Evolutionary conservation across 805 yeast genomes (phyloP).

Genomic region (Wickerhamiella nectarea): DNA sequence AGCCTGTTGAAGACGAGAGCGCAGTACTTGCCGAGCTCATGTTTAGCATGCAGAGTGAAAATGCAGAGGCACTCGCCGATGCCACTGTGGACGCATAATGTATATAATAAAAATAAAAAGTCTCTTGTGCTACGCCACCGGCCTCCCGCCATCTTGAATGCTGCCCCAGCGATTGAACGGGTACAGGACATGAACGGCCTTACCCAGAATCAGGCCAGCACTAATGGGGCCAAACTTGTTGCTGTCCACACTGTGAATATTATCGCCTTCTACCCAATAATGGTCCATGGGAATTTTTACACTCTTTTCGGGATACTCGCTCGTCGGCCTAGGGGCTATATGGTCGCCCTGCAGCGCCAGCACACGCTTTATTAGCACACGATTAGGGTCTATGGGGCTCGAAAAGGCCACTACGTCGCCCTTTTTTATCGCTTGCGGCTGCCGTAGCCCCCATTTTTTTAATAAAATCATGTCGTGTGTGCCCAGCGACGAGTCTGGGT

Average conservation of each 20-base stretch:
- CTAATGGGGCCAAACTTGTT: slow-evolving; percentile 83
- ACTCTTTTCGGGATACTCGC: slow-evolving; percentile 42
- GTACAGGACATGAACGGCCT: slow-evolving; percentile 54
- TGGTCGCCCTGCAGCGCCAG: slow-evolving; percentile 63
- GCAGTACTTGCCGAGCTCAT: slow-evolving; percentile 22
- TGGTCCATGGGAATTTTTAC: slow-evolving; percentile 65
- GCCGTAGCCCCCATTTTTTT: slow-evolving; percentile 46
- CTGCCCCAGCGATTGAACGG: slow-evolving; percentile 47
- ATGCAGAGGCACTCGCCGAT: too few species aligned
- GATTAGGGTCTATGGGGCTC: slow-evolving; percentile 70
- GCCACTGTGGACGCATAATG: too few species aligned
- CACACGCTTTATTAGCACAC: slow-evolving; percentile 65
- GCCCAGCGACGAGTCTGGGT: slow-evolving; percentile 41
- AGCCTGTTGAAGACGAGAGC: slow-evolving; percentile 19
- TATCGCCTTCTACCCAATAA: slow-evolving; percentile 93
- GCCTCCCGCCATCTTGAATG: slow-evolving; percentile 37
- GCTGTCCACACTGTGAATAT: slow-evolving; percentile 61
- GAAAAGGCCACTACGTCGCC: slow-evolving; percentile 68
- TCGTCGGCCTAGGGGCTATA: slow-evolving; percentile 36
- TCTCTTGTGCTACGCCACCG: too few species aligned
- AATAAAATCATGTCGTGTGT: slow-evolving; percentile 39
- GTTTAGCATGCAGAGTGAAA: slow-evolving; percentile 4
- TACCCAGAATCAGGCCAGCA: slow-evolving; percentile 66
- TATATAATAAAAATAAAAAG: too few species aligned
- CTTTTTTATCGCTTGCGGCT: slow-evolving; percentile 34